Evolutionary conservation across 257 asterid species (phyloP), one percentile per base, ranked within the genome.

Genomic region (Fraxinus americana): DNA sequence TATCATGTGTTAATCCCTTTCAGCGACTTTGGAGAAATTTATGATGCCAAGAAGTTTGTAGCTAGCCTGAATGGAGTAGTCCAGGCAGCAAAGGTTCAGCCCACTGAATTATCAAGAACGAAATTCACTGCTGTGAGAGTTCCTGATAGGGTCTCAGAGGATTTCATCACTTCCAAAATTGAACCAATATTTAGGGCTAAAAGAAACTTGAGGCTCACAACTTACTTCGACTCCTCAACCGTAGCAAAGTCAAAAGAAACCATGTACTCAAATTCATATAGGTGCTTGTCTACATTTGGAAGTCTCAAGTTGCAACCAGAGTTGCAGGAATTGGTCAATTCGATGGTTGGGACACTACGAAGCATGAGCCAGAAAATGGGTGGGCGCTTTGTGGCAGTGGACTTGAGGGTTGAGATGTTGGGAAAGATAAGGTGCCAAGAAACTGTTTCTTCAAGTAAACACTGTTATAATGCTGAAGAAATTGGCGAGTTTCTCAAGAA

Each of bases 21-120:
- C 85, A 93, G 97, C 79, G 57, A 39, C 0, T 90, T 91, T 23
- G 91, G 74, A 77, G 98, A 93, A 23, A 67, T 91, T 7, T 91
- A 93, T 66, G 93, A 93, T 69, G 81, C 59, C 59, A 29, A 82
- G n/a, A 78, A 78, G 29, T 91, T 93, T 76, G 61, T 83, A 1
- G 36, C 66, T 83, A 91, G 90, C 81, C 83, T 93, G 38, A 61
- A 86, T 16, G 91, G 91, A 9, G 43, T 85, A 17, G 85, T 91
- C 45, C 77, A 17, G 63, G 88, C 89, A 10, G 90, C 75, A 21
- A 81, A 77, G 72, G 79, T 82, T 32, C 83, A 87, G 4, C 81
- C 84, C 0, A 29, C 76, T 4, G 70, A 71, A 65, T 16, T 73
- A 69, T 50, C 83, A 34, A 76, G 54, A 38, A 72, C 7, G 21